Conservation (phyloP, 2,329 filamentous ascomycete genomes). For the Ophiosphaerella korrae region DNA sequence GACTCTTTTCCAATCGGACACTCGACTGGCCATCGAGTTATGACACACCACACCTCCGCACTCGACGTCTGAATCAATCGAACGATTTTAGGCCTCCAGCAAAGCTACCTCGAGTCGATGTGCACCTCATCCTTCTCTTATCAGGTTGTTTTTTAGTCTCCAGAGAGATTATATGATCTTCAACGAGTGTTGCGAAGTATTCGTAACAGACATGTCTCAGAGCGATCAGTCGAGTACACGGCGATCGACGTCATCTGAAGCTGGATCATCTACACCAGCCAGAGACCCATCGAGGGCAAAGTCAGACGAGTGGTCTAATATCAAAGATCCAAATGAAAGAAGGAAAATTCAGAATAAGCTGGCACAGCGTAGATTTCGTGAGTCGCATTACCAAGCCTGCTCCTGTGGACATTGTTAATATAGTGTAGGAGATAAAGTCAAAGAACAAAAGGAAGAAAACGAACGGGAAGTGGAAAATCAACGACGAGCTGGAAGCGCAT, state of each 20-base stretch:
- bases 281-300: constrained; percentile 23
- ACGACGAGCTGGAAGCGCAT: constrained; percentile 67
- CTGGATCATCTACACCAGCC: constrained; percentile 2
- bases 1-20: constrained; percentile 8
- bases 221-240: constrained; percentile 20
- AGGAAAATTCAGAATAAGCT: constrained; percentile 77
- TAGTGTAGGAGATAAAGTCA: constrained; percentile 68
- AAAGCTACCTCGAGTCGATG: too few species aligned
- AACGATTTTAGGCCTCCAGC: too few species aligned
- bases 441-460: constrained; percentile 68
- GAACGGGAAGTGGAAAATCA: constrained; percentile 69
- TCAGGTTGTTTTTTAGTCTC: not conserved
- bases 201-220: constrained; percentile 26
- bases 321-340: constrained; percentile 72
- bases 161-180: not conserved
- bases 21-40: too few species aligned
- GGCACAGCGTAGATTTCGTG: constrained; percentile 77
- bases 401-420: constrained; percentile 7
- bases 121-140: too few species aligned
- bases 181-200: not conserved
- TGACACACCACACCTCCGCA: too few species aligned
- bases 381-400: constrained; percentile 37
- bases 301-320: constrained; percentile 70
- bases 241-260: constrained; percentile 18
- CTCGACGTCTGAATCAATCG: too few species aligned